These are phyloP conservation scores for Pseudopyrenochaeta lycopersici DNA, from an alignment of 2,329 filamentous ascomycete species.

Conservation along the genomic window DNA sequence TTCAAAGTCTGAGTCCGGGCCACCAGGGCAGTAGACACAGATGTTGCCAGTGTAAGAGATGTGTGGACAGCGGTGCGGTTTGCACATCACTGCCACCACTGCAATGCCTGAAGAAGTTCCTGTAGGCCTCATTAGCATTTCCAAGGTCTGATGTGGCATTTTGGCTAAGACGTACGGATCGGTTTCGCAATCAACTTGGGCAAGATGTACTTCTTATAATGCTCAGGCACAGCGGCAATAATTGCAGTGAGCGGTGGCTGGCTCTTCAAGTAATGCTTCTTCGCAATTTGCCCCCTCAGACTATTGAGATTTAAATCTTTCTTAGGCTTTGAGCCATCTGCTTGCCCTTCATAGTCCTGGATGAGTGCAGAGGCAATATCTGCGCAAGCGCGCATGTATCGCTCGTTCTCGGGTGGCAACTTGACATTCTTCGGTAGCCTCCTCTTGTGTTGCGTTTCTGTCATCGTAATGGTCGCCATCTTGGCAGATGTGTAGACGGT, in stretches of 20 bases:
- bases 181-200: slow-evolving; percentile 97
- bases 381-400: slow-evolving; percentile 91
- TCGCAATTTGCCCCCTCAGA: slow-evolving; percentile 84
- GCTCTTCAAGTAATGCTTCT: slow-evolving; percentile 88
- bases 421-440: slow-evolving; percentile 75
- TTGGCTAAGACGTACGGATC: slow-evolving; percentile 81
- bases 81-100: slow-evolving; percentile 99
- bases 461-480: slow-evolving; percentile 72
- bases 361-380: slow-evolving; percentile 95
- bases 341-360: slow-evolving; percentile 87
- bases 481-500: slow-evolving; percentile 31
- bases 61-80: slow-evolving; percentile 95
- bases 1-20: slow-evolving; percentile 97
- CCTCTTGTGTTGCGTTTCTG: slow-evolving; percentile 58
- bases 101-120: slow-evolving; percentile 96
- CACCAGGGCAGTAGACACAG: slow-evolving; percentile 97
- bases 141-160: too few relatives aligned
- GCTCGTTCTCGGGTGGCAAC: slow-evolving; percentile 90
- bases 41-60: slow-evolving; percentile 99
- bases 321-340: slow-evolving; percentile 74
- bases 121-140: slow-evolving; percentile 48
- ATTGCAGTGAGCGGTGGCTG: slow-evolving; percentile 95
- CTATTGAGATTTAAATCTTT: slow-evolving; percentile 94
- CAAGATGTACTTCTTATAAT: slow-evolving; percentile 99
- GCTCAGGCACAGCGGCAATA: slow-evolving; percentile 97